These are phyloP conservation scores for Aspergillus neotritici DNA, from an alignment of 2,329 filamentous ascomycete genomes.

Conservation along the genomic window DNA sequence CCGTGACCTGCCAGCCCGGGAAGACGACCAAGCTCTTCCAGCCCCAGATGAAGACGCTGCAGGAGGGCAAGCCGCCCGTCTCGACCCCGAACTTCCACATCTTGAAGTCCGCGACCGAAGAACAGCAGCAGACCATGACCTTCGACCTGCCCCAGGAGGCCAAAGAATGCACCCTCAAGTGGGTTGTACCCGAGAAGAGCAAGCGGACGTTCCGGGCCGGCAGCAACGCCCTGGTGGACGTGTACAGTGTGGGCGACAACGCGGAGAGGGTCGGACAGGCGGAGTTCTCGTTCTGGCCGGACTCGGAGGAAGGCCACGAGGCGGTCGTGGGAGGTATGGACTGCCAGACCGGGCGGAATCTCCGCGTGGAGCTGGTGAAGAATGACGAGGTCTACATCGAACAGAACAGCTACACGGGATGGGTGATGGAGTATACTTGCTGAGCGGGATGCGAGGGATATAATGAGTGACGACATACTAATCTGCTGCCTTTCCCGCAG, in stretches of 20 bases:
- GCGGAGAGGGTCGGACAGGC: neutral
- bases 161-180: neutral
- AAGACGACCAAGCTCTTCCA: slow-evolving; percentile 1
- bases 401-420: slow-evolving; percentile 3
- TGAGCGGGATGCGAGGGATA: neutral
- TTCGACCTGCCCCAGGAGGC: slow-evolving; percentile 1
- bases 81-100: slow-evolving; percentile 2
- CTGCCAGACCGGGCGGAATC: neutral
- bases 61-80: neutral
- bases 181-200: slow-evolving; percentile 1
- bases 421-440: slow-evolving; percentile 5
- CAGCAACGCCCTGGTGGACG: slow-evolving; percentile 2
- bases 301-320: neutral
- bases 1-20: neutral
- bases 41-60: slow-evolving; percentile 2
- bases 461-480: too few species aligned
- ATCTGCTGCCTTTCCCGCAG: too few species aligned
- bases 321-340: neutral
- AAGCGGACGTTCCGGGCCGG: slow-evolving; percentile 4
- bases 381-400: slow-evolving; percentile 4
- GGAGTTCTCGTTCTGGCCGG: slow-evolving; percentile 6
- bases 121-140: slow-evolving; percentile 4
- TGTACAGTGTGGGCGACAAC: neutral
- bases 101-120: neutral
- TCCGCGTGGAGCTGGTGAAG: neutral